Evolutionary conservation across 2,329 filamentous ascomycete genomes (phyloP), one percentile per base, ranked within the genome.

Genomic region (Phyllachora maydis): DNA sequence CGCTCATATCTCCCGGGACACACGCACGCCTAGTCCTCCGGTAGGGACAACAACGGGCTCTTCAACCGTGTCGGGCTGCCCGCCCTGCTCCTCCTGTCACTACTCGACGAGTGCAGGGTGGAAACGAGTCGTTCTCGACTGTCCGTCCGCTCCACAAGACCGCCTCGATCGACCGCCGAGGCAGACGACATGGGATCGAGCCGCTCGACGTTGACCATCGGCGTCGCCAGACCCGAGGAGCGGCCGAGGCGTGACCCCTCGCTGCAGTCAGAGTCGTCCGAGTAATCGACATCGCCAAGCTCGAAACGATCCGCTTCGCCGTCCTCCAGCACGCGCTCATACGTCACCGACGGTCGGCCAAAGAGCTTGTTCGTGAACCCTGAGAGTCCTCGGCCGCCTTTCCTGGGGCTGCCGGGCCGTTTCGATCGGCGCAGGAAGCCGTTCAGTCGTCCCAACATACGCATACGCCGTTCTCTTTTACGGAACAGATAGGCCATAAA

Each of bases 261-360:
- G 30, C 59, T 66, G 30, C 59, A n/a, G 16, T 71, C 65, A 27
- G 68, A 65, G 23, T 72, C 64, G 24, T 68, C 61, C 2, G 67
- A 25, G 2, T 67, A 69, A 15, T 70, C 65, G 6, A 66, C 49
- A 10, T 68, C 68, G 14, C 63, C 67, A 2, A 93, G 61, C 41
- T 93, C 83, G 39, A 91, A 85, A 19, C 81, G 73, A 26, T 64
- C 52, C 8, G 52, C 50, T n/a, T 67, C 64, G 8, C 76, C 82
- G 34, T 83, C 76, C 47, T 93, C 82, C 24, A 90, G 50, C 3
- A 93, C 73, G 15, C 81, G 70, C 41, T 93, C 83, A 40, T 93
- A 93, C 3, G 62, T 54, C 6, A 54, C 41, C 1, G 52, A 47
- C 23, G 43, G 48, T 4, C 64, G 59, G 9, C 61, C 63, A 30